Conservation (phyloP, 257 asterid genomes). For the Solanum appendiculatum region DNA sequence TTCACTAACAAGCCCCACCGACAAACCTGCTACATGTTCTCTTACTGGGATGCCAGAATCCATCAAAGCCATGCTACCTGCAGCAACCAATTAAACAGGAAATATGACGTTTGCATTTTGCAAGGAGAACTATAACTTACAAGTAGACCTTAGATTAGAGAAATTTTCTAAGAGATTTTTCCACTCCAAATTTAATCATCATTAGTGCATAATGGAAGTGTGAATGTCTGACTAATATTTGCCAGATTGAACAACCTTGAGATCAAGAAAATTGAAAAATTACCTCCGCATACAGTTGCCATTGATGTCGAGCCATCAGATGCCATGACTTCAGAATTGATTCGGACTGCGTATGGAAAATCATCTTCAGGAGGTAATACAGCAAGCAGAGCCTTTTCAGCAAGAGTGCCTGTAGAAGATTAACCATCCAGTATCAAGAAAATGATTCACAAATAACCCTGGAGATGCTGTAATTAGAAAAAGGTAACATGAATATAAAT, state of each 20-base stretch:
- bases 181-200: background rate
- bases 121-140: background rate
- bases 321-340: conserved; percentile 97
- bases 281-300: conserved; percentile 99
- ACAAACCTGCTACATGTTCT: conserved; percentile 89
- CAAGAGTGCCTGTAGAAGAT: conserved; percentile 69
- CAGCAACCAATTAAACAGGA: conserved; percentile 4
- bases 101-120: background rate
- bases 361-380: conserved; percentile 84
- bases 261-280: background rate
- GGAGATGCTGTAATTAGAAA: background rate
- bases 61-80: conserved; percentile 99
- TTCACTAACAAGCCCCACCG: conserved; percentile 87
- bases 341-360: conserved; percentile 77
- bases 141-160: background rate
- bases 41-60: conserved; percentile 90
- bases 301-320: conserved; percentile 99
- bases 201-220: background rate
- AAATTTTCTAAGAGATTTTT: background rate
- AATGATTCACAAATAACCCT: background rate
- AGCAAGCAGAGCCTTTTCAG: conserved; percentile 90
- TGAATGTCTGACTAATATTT: background rate
- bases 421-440: conserved; percentile 11
- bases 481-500: background rate
- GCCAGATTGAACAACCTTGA: background rate